These are phyloP conservation scores for Sarocladiaceae sp. DNA, from an alignment of 2,329 filamentous ascomycete genomes.

Conservation along the genomic window DNA sequence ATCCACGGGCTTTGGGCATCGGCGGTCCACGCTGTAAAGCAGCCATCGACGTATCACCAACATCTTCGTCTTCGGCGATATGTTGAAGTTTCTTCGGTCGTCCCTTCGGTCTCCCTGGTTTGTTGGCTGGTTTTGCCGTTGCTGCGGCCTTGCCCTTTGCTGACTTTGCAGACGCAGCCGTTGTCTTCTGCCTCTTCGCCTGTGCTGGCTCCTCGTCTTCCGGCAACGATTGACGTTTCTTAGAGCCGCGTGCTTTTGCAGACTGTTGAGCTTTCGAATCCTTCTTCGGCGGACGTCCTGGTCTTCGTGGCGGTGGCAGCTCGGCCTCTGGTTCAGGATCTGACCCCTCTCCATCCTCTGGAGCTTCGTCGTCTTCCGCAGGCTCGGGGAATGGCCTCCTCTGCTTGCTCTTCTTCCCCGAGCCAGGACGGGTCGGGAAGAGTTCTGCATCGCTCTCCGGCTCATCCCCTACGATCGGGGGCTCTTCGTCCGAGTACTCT, in stretches of 20 bases:
- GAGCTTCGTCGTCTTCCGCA: conserved; percentile 8
- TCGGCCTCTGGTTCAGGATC: conserved; percentile 16
- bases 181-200: conserved; percentile 18
- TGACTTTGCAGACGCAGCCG: conserved; percentile 19
- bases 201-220: conserved; percentile 11
- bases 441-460: not conserved
- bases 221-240: conserved; percentile 13
- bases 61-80: conserved; percentile 34
- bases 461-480: not conserved
- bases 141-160: conserved; percentile 15
- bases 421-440: not conserved
- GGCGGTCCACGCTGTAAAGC: conserved; percentile 52
- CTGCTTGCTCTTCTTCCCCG: not conserved
- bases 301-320: conserved; percentile 14
- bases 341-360: conserved; percentile 16
- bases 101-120: conserved; percentile 4
- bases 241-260: conserved; percentile 8
- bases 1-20: conserved; percentile 49
- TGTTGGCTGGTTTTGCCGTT: not conserved
- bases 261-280: conserved; percentile 11
- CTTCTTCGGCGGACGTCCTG: conserved; percentile 13
- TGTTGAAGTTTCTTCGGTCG: conserved; percentile 14
- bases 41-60: conserved; percentile 40
- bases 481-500: conserved; percentile 18
- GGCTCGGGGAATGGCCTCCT: conserved; percentile 2